Base-by-base conservation (phyloP, 2,329 filamentous ascomycete genomes). In the Macrophomina phaseolina region DNA sequence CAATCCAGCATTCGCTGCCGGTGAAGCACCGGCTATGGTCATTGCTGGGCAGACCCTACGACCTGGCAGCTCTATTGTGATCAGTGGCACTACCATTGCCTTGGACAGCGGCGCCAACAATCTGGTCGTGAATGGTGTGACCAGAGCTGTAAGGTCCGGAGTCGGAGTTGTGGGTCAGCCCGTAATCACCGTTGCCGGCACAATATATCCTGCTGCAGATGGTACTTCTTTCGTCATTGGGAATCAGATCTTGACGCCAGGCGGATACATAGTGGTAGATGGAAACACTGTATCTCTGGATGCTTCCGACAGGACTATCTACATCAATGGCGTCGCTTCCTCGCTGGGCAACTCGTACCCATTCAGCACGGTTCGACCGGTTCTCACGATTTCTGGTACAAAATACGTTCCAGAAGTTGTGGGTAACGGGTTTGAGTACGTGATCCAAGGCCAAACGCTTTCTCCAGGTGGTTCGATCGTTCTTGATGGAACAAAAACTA, bases 211-310 rank as follows among this genome's bases (percentile, higher is more conserved):
- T 42, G 64, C 64, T 36, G 64, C 30, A 4, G 64, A 66, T 52
- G 64, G 64, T 8, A 66, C 64, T n/a, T 66, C 64, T 8, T 66
- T 66, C 36, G 18, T 66, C 36, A 30, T 60, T 6, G 64, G 53
- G 11, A 73, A 72, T 4, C 70, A 74, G 32, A 73, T 73, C 3
- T 69, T 79, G 14, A 73, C 71, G 2, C 73, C 76, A 7, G 76
- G 74, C 9, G 74, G 73, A 5, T 58, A 49, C 11, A 65, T 70
- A 30, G 65, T 67, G 7, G 62, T 69, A 4, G 55, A 40, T 11
- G 69, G 70, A 28, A 71, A 64, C 7, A 63, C 60, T n/a, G 46
- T 71, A 38, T 66, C 65, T 1, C 62, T 72, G 5, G 58, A 55
- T 23, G 16, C 64, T 6, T 73, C 70, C 3, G 65, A 55, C 40